phyloP scores from a whole-genome alignment of 192 early-diverging fungal species.

The Entomortierella lignicola region DNA sequence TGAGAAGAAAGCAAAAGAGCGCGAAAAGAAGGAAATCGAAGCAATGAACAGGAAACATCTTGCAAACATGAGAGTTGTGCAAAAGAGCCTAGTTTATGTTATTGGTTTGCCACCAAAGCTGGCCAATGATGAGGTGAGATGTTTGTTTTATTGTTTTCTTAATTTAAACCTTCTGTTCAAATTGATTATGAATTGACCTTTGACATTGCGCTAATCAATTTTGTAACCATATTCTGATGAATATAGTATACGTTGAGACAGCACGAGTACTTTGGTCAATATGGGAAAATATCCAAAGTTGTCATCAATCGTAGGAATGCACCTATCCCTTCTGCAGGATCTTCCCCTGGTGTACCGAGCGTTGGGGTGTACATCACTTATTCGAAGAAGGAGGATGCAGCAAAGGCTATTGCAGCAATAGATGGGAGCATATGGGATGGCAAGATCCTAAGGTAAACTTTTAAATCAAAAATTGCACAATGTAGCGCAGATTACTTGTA shows the following conservation, averaged over 20 bases:
- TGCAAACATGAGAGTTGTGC: constrained; percentile 93
- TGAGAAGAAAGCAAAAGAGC: constrained; percentile 80
- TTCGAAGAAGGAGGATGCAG: constrained; percentile 90
- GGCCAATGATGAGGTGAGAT: constrained; percentile 86
- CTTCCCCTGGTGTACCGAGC: constrained; percentile 59
- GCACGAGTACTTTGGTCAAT: constrained; percentile 97
- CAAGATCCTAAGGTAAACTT: constrained; percentile 79
- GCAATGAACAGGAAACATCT: constrained; percentile 82
- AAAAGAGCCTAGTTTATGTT: constrained; percentile 98
- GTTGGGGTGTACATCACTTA: constrained; percentile 96
- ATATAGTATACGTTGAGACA: constrained; percentile 73
- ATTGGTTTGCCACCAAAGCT: constrained; percentile 90
- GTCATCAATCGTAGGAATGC: constrained; percentile 87
- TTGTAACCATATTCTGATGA: not conserved
- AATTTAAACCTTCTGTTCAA: too few relatives aligned
- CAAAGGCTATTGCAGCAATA: constrained; percentile 90
- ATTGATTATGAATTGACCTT: too few relatives aligned
- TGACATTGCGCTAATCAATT: too few relatives aligned
- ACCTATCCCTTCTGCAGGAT: constrained; percentile 39
- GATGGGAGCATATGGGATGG: constrained; percentile 93
- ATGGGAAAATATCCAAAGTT: constrained; percentile 94
- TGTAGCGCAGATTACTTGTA: constrained; percentile 6
- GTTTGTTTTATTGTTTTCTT: not conserved
- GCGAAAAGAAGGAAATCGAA: constrained; percentile 91
- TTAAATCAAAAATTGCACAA: not conserved